Conservation (phyloP, 108 stramenopile species). For the Cylindrotheca fusiformis region DNA sequence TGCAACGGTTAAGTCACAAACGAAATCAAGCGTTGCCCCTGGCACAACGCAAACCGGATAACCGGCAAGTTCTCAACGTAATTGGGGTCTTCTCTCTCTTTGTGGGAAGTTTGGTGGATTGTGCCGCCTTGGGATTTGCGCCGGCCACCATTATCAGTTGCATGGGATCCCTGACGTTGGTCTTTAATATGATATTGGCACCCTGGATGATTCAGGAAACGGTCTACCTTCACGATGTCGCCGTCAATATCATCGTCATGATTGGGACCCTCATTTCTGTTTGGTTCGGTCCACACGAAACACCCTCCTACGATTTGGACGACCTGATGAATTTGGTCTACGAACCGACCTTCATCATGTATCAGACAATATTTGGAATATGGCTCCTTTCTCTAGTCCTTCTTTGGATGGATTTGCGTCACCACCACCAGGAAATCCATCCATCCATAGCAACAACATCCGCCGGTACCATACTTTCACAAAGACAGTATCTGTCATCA, state of each 20-base stretch:
- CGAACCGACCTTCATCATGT: constrained; percentile 19
- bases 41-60: neutral
- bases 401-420: too few species aligned
- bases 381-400: neutral
- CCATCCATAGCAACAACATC: too few species aligned
- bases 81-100: neutral
- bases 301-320: constrained; percentile 32
- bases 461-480: neutral
- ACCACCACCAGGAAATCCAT: too few species aligned
- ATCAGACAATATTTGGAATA: constrained; percentile 10
- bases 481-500: neutral
- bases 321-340: constrained; percentile 14
- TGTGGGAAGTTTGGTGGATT: constrained; percentile 18
- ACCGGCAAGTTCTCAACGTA: neutral
- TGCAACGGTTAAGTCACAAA: neutral
- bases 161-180: constrained; percentile 38
- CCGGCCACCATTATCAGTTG: constrained; percentile 43
- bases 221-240: constrained; percentile 18
- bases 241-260: constrained; percentile 35
- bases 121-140: constrained; percentile 42
- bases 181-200: constrained; percentile 41
- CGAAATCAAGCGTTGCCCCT: neutral
- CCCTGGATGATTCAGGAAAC: constrained; percentile 30
- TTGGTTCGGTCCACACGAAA: constrained; percentile 30
- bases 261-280: constrained; percentile 38